These are phyloP conservation scores for Penicillium desertorum DNA, from an alignment of 495 filamentous ascomycete species.

Conservation along the genomic window DNA sequence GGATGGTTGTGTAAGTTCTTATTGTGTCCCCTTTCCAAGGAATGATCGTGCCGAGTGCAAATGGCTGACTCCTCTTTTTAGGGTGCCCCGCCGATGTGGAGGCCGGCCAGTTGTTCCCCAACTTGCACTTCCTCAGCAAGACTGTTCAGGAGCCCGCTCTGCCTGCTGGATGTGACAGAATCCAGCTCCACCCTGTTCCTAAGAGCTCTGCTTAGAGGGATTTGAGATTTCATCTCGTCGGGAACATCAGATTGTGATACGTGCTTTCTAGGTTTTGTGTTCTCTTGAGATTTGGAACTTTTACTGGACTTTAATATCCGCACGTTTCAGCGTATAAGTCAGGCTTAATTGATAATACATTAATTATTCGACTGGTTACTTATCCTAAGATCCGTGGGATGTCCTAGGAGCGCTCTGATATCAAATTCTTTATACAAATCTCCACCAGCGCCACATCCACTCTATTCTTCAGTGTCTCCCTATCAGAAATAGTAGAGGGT, in stretches of 20 bases:
- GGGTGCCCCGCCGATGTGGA: slow-evolving; percentile 9
- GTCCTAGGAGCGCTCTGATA: neutral
- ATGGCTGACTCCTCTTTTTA: slow-evolving; percentile 9
- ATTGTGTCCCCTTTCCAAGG: neutral
- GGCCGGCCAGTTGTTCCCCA: slow-evolving; percentile 10
- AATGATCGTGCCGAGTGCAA: neutral
- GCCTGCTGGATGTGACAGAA: slow-evolving; percentile 9
- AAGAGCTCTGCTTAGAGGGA: slow-evolving; percentile 2
- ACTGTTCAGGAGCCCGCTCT: slow-evolving; percentile 1
- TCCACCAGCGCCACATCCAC: neutral
- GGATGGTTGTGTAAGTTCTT: slow-evolving; percentile 14
- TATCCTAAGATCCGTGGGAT: neutral
- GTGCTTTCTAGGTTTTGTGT: neutral
- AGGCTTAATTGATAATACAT: neutral
- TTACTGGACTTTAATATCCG: neutral
- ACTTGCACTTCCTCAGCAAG: slow-evolving; percentile 12
- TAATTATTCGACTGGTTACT: neutral
- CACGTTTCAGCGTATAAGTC: neutral
- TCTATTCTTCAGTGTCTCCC: neutral
- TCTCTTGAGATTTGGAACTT: neutral
- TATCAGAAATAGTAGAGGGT: neutral
- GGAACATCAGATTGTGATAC: neutral
- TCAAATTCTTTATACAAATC: neutral
- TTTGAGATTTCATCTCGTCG: neutral
- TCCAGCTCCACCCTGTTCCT: slow-evolving; percentile 9